phyloP scores from a whole-genome alignment of 2,329 filamentous ascomycete genomes.

The Pseudogymnoascus sp. region DNA sequence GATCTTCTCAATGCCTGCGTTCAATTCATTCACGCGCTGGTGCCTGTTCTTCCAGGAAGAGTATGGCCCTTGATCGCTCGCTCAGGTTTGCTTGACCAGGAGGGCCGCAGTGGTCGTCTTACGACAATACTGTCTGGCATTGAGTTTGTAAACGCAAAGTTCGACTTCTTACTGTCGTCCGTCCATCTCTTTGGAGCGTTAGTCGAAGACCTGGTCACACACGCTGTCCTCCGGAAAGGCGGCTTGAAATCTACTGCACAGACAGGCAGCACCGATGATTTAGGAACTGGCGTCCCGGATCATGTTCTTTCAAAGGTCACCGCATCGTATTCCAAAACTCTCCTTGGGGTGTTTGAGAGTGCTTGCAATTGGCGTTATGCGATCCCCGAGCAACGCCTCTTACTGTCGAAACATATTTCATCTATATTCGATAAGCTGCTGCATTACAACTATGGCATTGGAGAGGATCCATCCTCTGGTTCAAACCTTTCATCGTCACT shows the following conservation, averaged over 20 bases:
- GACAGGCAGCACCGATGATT: conserved; percentile 43
- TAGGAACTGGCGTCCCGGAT: conserved; percentile 69
- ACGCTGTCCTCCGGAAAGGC: conserved; percentile 60
- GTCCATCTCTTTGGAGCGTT: conserved; percentile 68
- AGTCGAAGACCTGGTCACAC: conserved; percentile 66
- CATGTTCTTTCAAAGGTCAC: conserved; percentile 68
- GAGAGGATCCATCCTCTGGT: conserved; percentile 46
- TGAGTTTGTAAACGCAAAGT: conserved; percentile 71
- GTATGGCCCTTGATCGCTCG: conserved; percentile 86
- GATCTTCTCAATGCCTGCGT: conserved; percentile 64
- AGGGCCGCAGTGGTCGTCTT: conserved; percentile 70
- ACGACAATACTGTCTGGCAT: conserved; percentile 73
- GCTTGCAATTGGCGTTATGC: conserved; percentile 80
- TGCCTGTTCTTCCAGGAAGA: conserved; percentile 68
- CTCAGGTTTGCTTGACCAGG: conserved; percentile 71
- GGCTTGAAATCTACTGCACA: conserved; percentile 44
- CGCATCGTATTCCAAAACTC: conserved; percentile 64
- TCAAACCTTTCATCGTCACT: conserved; percentile 44
- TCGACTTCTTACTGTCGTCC: conserved; percentile 69
- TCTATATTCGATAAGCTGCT: conserved; percentile 67
- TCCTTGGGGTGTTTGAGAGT: conserved; percentile 81
- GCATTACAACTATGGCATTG: conserved; percentile 67
- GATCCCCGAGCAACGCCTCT: conserved; percentile 58
- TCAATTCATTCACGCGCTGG: conserved; percentile 69
- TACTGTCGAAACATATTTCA: conserved; percentile 63